Evolutionary conservation across 148 eudicot genomes (phyloP), one percentile per base, ranked within the genome.

Genomic region (Selenicereus undatus): DNA sequence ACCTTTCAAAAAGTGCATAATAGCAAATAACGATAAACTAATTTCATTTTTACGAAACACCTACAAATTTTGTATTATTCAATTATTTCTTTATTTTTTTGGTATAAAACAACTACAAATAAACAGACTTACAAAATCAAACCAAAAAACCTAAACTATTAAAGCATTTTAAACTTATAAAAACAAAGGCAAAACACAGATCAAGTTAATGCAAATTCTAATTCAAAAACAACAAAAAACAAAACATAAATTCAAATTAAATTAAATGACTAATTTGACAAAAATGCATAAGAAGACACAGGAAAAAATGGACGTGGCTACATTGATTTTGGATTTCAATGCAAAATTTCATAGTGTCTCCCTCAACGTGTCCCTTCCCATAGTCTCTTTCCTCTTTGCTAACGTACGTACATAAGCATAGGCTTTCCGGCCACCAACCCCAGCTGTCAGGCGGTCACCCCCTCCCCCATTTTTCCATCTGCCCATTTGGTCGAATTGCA

Each of bases 391-490:
- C 30, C 18, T 64, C 35, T 27, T 27, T 32, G 71, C 71, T 32
- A 66, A 66, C 32, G 71, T 24, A 26, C 35, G 8, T 39, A 39
- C 43, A 39, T 39, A 4, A 39, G 43, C 43, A 39, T 39, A 39
- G 27, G 22, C 71, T 66, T 66, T 66, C 71, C 71, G 71, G 71
- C 71, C 35, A 27, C 32, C 68, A 64, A 64, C 68, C 68, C 27
- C 27, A 64, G 68, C 68, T 64, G 26, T 64, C 68, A 17, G 21
- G 1, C 8, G 62, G 20, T 56, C 21, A 18, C n/a, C 24, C 66
- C n/a, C 66, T n/a, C 8, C n/a, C 24, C 66, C 8, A 8, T 8
- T 8, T 60, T 3, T 7, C 66, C 24, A 11, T 62, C 68, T 62
- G 11, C 68, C 22, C 68, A n/a, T 62, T n/a, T 56, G 62, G 22